phyloP scores from a whole-genome alignment of 129 eudicot species.

The Rutidosis leptorrhynchoides region DNA sequence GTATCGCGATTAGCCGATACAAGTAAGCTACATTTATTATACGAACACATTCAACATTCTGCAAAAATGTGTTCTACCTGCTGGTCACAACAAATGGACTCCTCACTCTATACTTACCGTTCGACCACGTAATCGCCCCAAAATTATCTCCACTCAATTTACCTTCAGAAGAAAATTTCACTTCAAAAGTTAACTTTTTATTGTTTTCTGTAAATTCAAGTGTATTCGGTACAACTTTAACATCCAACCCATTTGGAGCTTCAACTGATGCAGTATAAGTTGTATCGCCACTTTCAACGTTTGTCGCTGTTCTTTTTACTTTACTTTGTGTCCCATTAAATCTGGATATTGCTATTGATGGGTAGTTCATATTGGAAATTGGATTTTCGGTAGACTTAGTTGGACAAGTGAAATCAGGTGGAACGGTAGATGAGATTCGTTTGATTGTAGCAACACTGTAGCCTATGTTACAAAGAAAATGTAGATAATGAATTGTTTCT shows the following conservation, averaged over 20 bases:
- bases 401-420: constrained; percentile 59
- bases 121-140: constrained; percentile 79
- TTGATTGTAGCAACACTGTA: constrained; percentile 46
- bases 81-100: constrained; percentile 64
- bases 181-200: constrained; percentile 42
- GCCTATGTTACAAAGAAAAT: constrained; percentile 62
- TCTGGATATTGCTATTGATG: constrained; percentile 60
- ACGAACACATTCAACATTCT: background rate
- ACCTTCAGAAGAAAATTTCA: constrained; percentile 32
- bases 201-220: constrained; percentile 40
- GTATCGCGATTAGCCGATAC: background rate
- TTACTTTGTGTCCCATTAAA: constrained; percentile 26
- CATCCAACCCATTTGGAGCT: constrained; percentile 52
- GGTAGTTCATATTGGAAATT: constrained; percentile 71
- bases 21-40: background rate
- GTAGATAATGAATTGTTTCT: constrained; percentile 37
- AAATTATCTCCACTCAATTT: constrained; percentile 33
- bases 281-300: constrained; percentile 57
- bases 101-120: constrained; percentile 52
- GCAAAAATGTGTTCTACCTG: constrained; percentile 16
- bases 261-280: constrained; percentile 47
- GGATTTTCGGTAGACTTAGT: constrained; percentile 26
- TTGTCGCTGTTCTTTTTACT: constrained; percentile 57
- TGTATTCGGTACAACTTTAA: constrained; percentile 53
- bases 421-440: constrained; percentile 42